phyloP scores from a whole-genome alignment of 345 rosid species.

The Dipteronia sinensis region DNA sequence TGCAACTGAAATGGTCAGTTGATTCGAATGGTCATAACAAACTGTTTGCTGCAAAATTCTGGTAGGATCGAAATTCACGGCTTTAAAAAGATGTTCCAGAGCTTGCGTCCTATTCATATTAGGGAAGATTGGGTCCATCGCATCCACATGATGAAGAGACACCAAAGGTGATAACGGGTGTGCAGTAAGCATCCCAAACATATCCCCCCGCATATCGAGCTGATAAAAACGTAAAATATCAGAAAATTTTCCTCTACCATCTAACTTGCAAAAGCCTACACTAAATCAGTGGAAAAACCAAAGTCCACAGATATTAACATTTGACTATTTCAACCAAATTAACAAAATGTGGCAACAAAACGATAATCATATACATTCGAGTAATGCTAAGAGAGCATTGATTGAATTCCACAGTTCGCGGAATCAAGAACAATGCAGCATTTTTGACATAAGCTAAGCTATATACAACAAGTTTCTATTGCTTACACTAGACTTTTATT shows the following conservation, averaged over 20 bases:
- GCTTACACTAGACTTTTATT: neutral
- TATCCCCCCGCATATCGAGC: constrained; percentile 83
- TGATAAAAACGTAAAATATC: constrained; percentile 28
- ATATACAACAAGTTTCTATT: neutral
- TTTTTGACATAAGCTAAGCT: neutral
- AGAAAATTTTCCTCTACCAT: constrained; percentile 13
- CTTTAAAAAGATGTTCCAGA: constrained; percentile 54
- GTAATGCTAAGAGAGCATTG: neutral
- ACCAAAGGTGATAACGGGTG: constrained; percentile 79
- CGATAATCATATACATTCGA: neutral
- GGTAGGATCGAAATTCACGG: constrained; percentile 60
- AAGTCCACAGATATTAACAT: neutral
- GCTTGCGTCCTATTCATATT: constrained; percentile 54
- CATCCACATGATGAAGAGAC: constrained; percentile 93
- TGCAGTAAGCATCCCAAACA: constrained; percentile 77
- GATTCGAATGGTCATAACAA: constrained; percentile 63
- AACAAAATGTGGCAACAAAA: neutral
- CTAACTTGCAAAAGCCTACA: neutral
- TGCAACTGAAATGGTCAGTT: constrained; percentile 67
- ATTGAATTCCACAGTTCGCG: neutral
- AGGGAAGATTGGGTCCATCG: constrained; percentile 78
- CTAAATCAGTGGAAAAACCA: neutral
- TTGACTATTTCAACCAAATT: neutral
- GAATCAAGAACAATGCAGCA: neutral
- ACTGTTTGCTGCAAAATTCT: constrained; percentile 88